A percentile compares a stretch with the other conserved stretches of the same genome.
Conservation (phyloP, 139 green algal species). For the Desmodesmus armatus region DNA sequence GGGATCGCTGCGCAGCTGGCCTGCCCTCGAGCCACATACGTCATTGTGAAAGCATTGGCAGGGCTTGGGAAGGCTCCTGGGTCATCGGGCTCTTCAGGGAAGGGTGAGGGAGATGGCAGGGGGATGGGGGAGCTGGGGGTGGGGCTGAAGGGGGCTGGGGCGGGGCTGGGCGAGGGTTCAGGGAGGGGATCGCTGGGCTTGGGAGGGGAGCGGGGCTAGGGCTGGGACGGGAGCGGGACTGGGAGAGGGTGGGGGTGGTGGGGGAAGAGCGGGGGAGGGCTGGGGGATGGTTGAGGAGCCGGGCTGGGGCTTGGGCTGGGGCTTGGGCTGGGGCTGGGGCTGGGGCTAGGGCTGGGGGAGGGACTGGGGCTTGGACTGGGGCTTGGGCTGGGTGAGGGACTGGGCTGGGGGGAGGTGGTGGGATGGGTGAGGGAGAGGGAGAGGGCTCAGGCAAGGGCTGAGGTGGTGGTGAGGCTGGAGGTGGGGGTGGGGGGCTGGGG, state of each 20-base stretch:
- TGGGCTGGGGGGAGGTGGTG: neutral
- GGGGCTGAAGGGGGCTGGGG: no score
- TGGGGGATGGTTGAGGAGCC: neutral
- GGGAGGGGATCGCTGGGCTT: no score
- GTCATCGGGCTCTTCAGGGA: no score
- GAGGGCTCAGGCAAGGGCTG: neutral
- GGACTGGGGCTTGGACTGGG: neutral
- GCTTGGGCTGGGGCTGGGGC: neutral
- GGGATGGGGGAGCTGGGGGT: no score
- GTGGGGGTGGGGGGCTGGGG: neutral
- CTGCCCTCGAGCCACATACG: no score
- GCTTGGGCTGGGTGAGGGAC: neutral
- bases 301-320: neutral
- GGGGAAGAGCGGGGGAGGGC: neutral
- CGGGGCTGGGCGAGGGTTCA: no score
- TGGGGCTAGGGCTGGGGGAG: neutral
- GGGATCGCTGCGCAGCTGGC: no score
- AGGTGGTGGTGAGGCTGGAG: neutral
- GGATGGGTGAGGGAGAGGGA: neutral
- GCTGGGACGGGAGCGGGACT: neutral
- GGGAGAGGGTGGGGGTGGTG: neutral
- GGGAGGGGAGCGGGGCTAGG: no score
- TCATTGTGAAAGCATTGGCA: no score
- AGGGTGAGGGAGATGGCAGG: no score
- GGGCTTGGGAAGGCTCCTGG: no score